Base-by-base conservation (phyloP, 2,329 filamentous ascomycete species). In the Penicillium sp. region DNA sequence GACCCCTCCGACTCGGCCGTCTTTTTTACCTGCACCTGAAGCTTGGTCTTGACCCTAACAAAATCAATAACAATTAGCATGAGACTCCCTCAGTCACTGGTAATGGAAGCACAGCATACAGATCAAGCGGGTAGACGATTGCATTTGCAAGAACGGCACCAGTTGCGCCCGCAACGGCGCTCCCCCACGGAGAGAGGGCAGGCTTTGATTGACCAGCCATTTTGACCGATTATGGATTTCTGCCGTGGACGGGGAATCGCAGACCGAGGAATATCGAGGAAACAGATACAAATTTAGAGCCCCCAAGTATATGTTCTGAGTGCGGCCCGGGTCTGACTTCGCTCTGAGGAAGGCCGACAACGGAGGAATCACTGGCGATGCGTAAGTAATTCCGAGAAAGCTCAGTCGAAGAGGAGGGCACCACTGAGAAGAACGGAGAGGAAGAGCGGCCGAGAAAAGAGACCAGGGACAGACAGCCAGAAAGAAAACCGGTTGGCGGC, bases 81-180 rank as follows among this genome's bases (percentile, higher is more conserved):
- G 45, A 21, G 21, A 7, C 17, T 17, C 35, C 47, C 47, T 44
- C 17, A 48, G 52, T 48, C 44, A 38, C 19, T 29, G 15, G 38
- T 52, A 35, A 13, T 35, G 52, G 54, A 26, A 49, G 29, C 31
- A 30, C 45, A 21, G 81, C 91, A 83, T 83, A 97, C 93, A 99
- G 93, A 79, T 99, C 95, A 64, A 99, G 85, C 51, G 95, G 95
- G 79, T 99, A 99, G 61, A 98, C 94, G 66, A 97, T 82, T 49
- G 93, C 91, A 83, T 99, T 99, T 62, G 95, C 95, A 63, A 99
- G 84, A 44, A 98, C 92, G 51, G 95, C 95, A 64, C 95, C 95
- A 21, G 92, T 91, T 56, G 95, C 92, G 72, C 95, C 95, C 66
- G 95, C 94, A 68, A 97, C 88, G 58, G 95, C 95, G 74, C 90